Evolutionary conservation across 169 alveolate species (phyloP).

Genomic region (Plasmodium berghei): DNA sequence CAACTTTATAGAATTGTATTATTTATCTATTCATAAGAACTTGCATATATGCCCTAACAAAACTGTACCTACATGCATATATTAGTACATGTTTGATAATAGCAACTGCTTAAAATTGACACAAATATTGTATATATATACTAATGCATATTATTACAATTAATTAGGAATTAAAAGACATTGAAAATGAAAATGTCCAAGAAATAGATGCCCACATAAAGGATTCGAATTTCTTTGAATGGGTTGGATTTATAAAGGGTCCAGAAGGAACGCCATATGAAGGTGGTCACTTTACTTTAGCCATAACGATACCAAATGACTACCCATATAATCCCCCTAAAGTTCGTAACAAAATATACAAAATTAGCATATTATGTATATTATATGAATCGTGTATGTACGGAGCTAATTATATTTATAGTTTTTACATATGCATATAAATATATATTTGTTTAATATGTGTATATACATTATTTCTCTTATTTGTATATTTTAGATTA

Average conservation of each 20-base stretch:
- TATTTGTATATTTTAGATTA: constrained; percentile 84
- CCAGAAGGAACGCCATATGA: constrained; percentile 95
- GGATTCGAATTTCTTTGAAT: constrained; percentile 88
- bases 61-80: no score
- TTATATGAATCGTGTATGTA: no score
- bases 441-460: neutral
- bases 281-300: constrained; percentile 93
- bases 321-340: constrained; percentile 94
- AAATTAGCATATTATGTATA: no score
- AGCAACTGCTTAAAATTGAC: no score
- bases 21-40: no score
- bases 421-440: neutral
- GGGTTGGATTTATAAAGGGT: constrained; percentile 93
- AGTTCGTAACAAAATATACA: constrained; percentile 49
- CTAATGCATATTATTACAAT: neutral
- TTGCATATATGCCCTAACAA: no score
- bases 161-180: constrained; percentile 83
- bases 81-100: no score
- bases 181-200: constrained; percentile 79
- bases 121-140: neutral
- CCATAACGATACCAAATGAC: constrained; percentile 93
- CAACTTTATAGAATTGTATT: no score
- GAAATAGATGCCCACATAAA: constrained; percentile 88
- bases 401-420: neutral
- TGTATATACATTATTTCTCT: neutral